phyloP scores from a whole-genome alignment of 352 stramenopile species.

The Pythium plurisporium region DNA sequence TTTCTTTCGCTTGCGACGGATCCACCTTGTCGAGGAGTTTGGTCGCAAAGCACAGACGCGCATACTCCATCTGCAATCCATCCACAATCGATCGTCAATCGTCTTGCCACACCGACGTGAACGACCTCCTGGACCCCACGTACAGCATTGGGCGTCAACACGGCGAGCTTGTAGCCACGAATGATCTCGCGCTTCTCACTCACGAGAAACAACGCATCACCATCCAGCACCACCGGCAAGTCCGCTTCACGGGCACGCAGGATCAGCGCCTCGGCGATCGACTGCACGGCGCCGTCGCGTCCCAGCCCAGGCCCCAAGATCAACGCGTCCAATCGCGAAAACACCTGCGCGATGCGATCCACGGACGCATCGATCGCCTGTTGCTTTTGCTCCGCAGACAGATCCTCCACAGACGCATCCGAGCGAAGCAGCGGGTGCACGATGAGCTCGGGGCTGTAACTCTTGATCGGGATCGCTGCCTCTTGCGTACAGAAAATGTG shows the following conservation, averaged over 20 bases:
- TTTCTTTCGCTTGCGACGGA: slow-evolving; percentile 38
- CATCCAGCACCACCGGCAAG: slow-evolving; percentile 93
- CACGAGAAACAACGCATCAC: slow-evolving; percentile 91
- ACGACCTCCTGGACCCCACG: neutral
- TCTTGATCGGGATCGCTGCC: slow-evolving; percentile 96
- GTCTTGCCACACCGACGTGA: neutral
- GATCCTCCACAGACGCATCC: slow-evolving; percentile 26
- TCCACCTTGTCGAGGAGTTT: slow-evolving; percentile 43
- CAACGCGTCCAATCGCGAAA: slow-evolving; percentile 65
- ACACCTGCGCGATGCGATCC: slow-evolving; percentile 48
- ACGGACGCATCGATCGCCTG: slow-evolving; percentile 27
- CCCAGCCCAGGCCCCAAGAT: slow-evolving; percentile 94
- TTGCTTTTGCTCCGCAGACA: slow-evolving; percentile 8
- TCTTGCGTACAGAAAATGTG: slow-evolving; percentile 94
- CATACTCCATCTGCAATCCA: slow-evolving; percentile 77
- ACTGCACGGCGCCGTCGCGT: slow-evolving; percentile 83
- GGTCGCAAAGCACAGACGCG: slow-evolving; percentile 52
- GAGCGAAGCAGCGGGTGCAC: slow-evolving; percentile 84
- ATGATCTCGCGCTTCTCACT: slow-evolving; percentile 65
- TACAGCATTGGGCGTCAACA: slow-evolving; percentile 94
- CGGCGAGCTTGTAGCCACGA: slow-evolving; percentile 58
- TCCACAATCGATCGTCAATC: neutral
- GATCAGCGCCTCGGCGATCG: slow-evolving; percentile 72
- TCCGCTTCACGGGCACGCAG: slow-evolving; percentile 46
- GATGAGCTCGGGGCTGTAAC: slow-evolving; percentile 96